phyloP scores from a whole-genome alignment of 2,329 filamentous ascomycete genomes.

The Zymoseptoria crescenta region DNA sequence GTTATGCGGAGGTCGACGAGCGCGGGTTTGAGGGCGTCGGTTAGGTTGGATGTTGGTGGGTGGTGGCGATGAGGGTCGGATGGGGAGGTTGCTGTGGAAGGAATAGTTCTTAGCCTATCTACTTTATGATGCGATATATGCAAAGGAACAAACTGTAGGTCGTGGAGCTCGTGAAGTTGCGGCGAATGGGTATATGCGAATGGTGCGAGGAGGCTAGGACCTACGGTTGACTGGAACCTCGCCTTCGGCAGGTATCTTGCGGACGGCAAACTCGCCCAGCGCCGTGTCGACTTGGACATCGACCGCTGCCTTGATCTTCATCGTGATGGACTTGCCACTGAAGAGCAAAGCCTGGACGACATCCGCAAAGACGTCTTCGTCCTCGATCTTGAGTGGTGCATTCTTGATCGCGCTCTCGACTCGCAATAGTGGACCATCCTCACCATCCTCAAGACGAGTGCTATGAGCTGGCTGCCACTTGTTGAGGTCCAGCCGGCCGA shows the following conservation, averaged over 20 bases:
- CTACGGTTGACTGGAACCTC: conserved; percentile 88
- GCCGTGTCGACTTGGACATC: conserved; percentile 76
- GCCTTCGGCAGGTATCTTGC: conserved; percentile 75
- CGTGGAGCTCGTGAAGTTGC: conserved; percentile 3
- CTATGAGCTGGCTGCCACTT: conserved; percentile 84
- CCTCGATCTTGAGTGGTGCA: conserved; percentile 73
- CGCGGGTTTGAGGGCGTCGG: conserved; percentile 46
- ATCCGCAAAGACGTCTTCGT: conserved; percentile 69
- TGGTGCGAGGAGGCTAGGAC: conserved; percentile 38
- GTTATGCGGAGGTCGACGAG: conserved; percentile 65
- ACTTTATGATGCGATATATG: conserved; percentile 13
- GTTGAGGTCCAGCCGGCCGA: conserved; percentile 70
- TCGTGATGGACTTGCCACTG: conserved; percentile 57
- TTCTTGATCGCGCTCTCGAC: conserved; percentile 71
- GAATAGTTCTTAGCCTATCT: conserved; percentile 20
- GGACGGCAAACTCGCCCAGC: conserved; percentile 71
- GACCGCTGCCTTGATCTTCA: conserved; percentile 71
- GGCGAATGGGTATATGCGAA: conserved; percentile 1
- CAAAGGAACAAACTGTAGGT: neutral
- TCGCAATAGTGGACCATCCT: conserved; percentile 55
- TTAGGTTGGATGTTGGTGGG: conserved; percentile 6
- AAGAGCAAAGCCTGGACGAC: conserved; percentile 77
- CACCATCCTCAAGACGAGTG: conserved; percentile 53
- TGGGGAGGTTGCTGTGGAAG: conserved; percentile 11
- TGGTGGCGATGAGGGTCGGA: conserved; percentile 8